Conservation (phyloP, 2,329 filamentous ascomycete genomes). For the Penicillium janthinellum region DNA sequence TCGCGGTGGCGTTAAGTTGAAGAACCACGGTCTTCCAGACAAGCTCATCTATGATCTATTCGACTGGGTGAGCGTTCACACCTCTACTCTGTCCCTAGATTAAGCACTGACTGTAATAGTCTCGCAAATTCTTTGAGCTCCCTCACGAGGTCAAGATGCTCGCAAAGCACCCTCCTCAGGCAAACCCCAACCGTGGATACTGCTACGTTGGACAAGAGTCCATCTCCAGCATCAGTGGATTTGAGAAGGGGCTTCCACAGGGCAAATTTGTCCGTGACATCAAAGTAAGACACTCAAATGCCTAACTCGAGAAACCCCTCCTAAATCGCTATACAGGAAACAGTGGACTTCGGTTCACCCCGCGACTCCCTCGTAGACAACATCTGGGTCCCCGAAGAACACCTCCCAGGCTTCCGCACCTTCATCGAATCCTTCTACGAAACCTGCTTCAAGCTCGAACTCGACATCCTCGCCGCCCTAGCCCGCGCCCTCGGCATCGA, state of each 20-base stretch:
- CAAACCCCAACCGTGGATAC: constrained; percentile 32
- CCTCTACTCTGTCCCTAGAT: too few relatives aligned
- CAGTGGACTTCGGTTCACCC: constrained; percentile 52
- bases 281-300: constrained; percentile 13
- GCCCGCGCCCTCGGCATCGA: constrained; percentile 49
- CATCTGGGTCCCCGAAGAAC: constrained; percentile 51
- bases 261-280: constrained; percentile 24
- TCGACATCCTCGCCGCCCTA: constrained; percentile 47
- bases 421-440: constrained; percentile 45
- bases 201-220: constrained; percentile 32
- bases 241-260: constrained; percentile 21
- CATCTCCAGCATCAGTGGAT: constrained; percentile 28
- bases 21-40: constrained; percentile 23
- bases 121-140: constrained; percentile 28
- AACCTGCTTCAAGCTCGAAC: constrained; percentile 44
- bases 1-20: constrained; percentile 19
- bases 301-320: neutral
- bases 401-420: constrained; percentile 47
- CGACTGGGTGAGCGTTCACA: constrained; percentile 11
- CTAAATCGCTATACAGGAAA: constrained; percentile 33
- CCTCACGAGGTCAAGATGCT: constrained; percentile 31
- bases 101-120: neutral
- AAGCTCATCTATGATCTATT: constrained; percentile 17
- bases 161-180: constrained; percentile 32
- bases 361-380: constrained; percentile 45